Percentiles rank a stretch among this genome's conserved stretches.
Evolutionary conservation across 768 basidiomycete genomes (phyloP).

Genomic region (Trametes gibbosa): DNA sequence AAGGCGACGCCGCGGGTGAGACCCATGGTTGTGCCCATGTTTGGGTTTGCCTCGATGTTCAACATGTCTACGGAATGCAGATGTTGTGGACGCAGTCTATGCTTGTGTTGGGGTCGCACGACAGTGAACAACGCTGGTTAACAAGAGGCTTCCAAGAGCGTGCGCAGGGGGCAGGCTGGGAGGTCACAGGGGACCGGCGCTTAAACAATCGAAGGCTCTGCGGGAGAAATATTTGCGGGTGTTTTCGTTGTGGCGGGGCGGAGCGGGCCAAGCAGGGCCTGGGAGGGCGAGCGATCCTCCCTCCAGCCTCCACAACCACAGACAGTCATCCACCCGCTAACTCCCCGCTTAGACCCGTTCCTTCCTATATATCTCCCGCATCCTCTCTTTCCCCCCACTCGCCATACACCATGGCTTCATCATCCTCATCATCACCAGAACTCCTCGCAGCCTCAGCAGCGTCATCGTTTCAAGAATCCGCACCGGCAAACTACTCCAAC

Average conservation of each 20-base stretch:
- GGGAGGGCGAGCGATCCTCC: slow-evolving; percentile 13
- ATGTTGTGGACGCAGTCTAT: neutral
- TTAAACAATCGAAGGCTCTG: neutral
- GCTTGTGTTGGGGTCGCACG: too few species aligned
- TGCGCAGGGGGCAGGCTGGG: neutral
- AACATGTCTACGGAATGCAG: neutral
- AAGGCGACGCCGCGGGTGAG: slow-evolving; percentile 18
- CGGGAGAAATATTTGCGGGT: slow-evolving; percentile 9
- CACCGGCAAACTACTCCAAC: slow-evolving; percentile 61
- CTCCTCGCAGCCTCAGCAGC: slow-evolving; percentile 48
- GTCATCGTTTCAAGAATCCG: slow-evolving; percentile 37
- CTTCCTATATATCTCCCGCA: slow-evolving; percentile 24
- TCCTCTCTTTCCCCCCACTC: slow-evolving; percentile 25
- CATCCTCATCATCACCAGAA: slow-evolving; percentile 78
- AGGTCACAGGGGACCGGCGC: neutral
- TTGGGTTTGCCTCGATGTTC: slow-evolving; percentile 9
- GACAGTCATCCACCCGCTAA: slow-evolving; percentile 14
- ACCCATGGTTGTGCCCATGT: slow-evolving; percentile 1
- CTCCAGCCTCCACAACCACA: slow-evolving; percentile 21
- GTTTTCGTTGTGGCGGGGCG: slow-evolving; percentile 16
- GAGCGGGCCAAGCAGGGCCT: slow-evolving; percentile 15
- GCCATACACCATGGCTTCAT: slow-evolving; percentile 59
- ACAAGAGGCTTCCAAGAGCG: neutral
- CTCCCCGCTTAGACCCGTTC: slow-evolving; percentile 17
- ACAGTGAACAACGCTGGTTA: too few species aligned